phyloP scores from a whole-genome alignment of 331 rosid species.

The Phaseolus coccineus region DNA sequence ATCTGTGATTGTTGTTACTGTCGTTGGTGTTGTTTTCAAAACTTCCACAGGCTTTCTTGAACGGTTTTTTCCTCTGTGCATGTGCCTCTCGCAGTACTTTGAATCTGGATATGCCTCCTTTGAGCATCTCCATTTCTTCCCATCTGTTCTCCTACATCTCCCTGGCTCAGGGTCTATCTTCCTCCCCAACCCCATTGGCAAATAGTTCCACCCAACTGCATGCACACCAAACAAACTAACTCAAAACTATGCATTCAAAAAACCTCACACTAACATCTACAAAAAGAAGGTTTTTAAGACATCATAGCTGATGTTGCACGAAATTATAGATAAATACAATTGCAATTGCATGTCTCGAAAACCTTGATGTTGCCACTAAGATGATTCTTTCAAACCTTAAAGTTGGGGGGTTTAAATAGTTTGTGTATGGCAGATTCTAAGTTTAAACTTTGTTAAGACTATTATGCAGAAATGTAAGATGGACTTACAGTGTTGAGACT shows the following conservation, averaged over 20 bases:
- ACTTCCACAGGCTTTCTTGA: conserved; percentile 99
- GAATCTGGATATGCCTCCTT: conserved; percentile 94
- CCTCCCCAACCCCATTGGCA: conserved; percentile 91
- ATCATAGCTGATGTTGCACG: not conserved
- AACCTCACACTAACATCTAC: not conserved
- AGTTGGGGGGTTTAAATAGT: not conserved
- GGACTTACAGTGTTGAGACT: conserved; percentile 68
- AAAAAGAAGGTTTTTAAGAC: not conserved
- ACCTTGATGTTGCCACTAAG: not conserved
- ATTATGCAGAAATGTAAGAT: not conserved
- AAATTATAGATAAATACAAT: no score
- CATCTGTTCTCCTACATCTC: conserved; percentile 98
- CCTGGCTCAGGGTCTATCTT: conserved; percentile 98
- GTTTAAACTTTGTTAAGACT: not conserved
- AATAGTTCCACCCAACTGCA: conserved; percentile 97
- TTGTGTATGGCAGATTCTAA: not conserved
- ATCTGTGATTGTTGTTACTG: conserved; percentile 37
- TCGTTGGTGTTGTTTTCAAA: conserved; percentile 62
- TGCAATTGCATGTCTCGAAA: not conserved
- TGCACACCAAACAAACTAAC: not conserved
- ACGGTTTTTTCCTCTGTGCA: conserved; percentile 99
- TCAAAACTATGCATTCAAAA: conserved; percentile 18
- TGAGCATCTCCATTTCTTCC: conserved; percentile 98
- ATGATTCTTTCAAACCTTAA: not conserved
- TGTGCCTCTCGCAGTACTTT: conserved; percentile 97